Evolutionary conservation across 164 flowering plant genomes (phyloP).

Genomic region (Magnolia kwangsiensis): DNA sequence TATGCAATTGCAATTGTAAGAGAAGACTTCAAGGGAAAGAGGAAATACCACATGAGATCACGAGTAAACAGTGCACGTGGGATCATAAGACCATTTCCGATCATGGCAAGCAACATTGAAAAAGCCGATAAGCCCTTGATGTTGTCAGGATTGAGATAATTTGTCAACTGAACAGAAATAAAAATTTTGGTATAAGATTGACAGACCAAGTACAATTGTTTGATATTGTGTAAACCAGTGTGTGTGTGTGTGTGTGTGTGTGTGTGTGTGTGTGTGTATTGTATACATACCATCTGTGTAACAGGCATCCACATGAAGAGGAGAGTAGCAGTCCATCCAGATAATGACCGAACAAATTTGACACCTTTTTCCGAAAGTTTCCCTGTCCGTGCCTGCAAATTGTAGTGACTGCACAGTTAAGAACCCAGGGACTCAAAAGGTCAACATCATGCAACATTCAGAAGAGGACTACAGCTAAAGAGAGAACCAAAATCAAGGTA

Average conservation of each 20-base stretch:
- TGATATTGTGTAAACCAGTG: background rate
- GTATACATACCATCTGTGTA: constrained; percentile 69
- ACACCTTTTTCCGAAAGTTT: constrained; percentile 67
- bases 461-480: too few species aligned
- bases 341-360: constrained; percentile 64
- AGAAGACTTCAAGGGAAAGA: background rate
- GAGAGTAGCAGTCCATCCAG: constrained; percentile 98
- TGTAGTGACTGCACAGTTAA: background rate
- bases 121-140: constrained; percentile 88
- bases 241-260: background rate
- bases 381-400: constrained; percentile 75
- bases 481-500: too few species aligned
- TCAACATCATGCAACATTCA: too few species aligned
- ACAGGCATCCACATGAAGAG: constrained; percentile 99
- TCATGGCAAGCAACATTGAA: constrained; percentile 93
- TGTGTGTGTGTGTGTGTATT: background rate
- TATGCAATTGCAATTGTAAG: too few species aligned
- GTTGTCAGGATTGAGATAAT: constrained; percentile 84
- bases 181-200: constrained; percentile 2
- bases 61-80: constrained; percentile 92
- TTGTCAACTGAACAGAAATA: constrained; percentile 77
- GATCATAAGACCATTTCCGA: constrained; percentile 90
- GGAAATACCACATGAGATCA: constrained; percentile 91
- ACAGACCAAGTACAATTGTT: background rate
- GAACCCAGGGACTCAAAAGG: background rate